Conservation (phyloP, 768 basidiomycete genomes). For the Rubroboletus pulcherrimus region DNA sequence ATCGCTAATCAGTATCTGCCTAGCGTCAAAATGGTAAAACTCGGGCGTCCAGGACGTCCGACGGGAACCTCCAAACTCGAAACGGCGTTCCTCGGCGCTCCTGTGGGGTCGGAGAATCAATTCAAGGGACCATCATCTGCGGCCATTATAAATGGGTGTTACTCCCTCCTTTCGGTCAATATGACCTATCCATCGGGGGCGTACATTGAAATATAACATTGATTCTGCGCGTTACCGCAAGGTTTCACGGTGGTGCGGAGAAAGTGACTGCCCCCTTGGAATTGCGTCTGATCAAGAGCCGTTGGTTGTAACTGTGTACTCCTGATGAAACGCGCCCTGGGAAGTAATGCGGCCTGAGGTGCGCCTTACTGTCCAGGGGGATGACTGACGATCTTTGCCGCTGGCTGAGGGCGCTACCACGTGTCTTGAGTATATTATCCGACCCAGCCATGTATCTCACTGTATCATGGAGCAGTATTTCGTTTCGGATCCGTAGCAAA, state of each 20-base stretch:
- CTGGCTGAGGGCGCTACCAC: not conserved
- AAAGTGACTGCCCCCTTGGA: not conserved
- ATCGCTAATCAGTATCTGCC: not conserved
- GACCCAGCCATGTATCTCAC: not conserved
- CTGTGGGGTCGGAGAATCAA: not conserved
- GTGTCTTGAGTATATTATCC: not conserved
- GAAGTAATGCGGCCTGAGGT: not conserved
- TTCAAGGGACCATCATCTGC: not conserved
- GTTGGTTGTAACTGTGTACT: not conserved
- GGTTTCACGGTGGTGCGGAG: not conserved
- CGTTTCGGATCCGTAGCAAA: not conserved
- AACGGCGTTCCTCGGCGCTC: not conserved
- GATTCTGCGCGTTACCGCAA: not conserved
- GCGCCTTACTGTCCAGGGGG: not conserved
- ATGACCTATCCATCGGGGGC: constrained; percentile 1
- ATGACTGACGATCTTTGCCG: not conserved
- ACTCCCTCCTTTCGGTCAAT: constrained; percentile 11
- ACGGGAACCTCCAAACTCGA: not conserved
- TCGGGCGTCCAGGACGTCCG: not conserved
- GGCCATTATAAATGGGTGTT: not conserved
- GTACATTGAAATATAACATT: not conserved
- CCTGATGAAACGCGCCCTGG: not conserved
- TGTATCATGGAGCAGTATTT: not conserved
- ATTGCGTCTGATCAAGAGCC: not conserved
- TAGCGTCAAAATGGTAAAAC: not conserved